Percentiles rank a stretch among this genome's conserved stretches.
phyloP scores from a whole-genome alignment of 2,329 filamentous ascomycete genomes.

The Alternaria tenuissima region DNA sequence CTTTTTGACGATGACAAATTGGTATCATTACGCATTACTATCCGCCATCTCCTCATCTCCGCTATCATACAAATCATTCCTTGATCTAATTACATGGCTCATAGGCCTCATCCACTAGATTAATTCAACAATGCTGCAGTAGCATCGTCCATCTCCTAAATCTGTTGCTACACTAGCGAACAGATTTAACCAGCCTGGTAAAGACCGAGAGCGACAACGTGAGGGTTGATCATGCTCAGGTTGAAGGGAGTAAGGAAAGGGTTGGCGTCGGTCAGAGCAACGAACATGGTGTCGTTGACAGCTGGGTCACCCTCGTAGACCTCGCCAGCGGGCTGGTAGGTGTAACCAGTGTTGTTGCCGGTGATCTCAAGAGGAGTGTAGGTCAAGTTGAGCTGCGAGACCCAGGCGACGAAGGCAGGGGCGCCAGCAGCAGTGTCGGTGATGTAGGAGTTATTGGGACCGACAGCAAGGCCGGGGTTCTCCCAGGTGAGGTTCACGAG shows the following conservation, averaged over 20 bases:
- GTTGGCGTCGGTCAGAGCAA: constrained; percentile 76
- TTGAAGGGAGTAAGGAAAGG: constrained; percentile 79
- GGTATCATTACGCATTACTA: constrained; percentile 19
- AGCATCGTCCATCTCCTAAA: neutral
- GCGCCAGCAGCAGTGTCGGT: constrained; percentile 65
- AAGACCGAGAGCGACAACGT: constrained; percentile 76
- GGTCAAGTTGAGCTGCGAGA: constrained; percentile 70
- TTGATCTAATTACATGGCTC: constrained; percentile 10
- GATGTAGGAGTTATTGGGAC: constrained; percentile 84
- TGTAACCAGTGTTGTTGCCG: constrained; percentile 66
- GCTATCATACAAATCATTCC: constrained; percentile 14
- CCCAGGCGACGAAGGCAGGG: constrained; percentile 77
- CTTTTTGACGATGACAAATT: constrained; percentile 3
- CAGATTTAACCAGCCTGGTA: constrained; percentile 75
- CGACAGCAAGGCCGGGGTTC: constrained; percentile 69
- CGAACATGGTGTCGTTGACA: constrained; percentile 80
- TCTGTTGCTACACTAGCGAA: neutral
- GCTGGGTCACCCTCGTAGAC: constrained; percentile 74
- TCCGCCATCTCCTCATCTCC: neutral
- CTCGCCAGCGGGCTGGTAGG: constrained; percentile 74
- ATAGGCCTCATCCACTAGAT: constrained; percentile 4
- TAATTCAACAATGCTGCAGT: neutral
- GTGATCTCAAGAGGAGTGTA: constrained; percentile 70
- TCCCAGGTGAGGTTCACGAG: constrained; percentile 79
- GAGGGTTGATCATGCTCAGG: constrained; percentile 74